Percentiles rank a stretch among this genome's conserved stretches.
These are phyloP conservation scores for Aspergillus pseudotamarii DNA, from an alignment of 2,329 filamentous ascomycete species.

Conservation along the genomic window DNA sequence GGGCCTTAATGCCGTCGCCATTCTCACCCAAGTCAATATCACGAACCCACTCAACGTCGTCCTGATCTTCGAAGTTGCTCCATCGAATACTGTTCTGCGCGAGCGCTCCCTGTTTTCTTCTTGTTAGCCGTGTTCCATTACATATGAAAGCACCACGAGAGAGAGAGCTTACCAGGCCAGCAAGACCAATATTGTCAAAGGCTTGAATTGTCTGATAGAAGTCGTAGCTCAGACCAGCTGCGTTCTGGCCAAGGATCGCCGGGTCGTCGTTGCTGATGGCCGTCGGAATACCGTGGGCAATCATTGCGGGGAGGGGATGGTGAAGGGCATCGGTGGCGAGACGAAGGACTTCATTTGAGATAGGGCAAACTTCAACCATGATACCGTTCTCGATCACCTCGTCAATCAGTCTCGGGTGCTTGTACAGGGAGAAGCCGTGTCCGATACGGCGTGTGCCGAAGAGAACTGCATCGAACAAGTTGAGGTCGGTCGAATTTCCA, in stretches of 20 bases:
- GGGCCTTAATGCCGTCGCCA: slow-evolving; percentile 69
- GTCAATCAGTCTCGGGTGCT: slow-evolving; percentile 82
- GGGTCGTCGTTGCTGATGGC: slow-evolving; percentile 88
- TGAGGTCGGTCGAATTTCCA: slow-evolving; percentile 73
- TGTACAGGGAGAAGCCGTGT: slow-evolving; percentile 83
- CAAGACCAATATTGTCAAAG: slow-evolving; percentile 85
- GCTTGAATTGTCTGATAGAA: slow-evolving; percentile 91
- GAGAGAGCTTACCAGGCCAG: slow-evolving; percentile 67
- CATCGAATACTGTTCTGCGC: slow-evolving; percentile 89
- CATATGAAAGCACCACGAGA: neutral
- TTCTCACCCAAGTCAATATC: slow-evolving; percentile 72
- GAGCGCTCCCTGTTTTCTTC: slow-evolving; percentile 50
- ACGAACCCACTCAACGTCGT: slow-evolving; percentile 67
- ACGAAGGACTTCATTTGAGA: slow-evolving; percentile 84
- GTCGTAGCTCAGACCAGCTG: slow-evolving; percentile 81
- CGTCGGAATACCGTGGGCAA: slow-evolving; percentile 79
- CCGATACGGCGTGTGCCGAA: slow-evolving; percentile 84
- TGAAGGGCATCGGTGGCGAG: slow-evolving; percentile 73
- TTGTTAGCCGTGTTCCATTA: neutral
- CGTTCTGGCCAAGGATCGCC: slow-evolving; percentile 80
- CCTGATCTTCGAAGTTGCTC: slow-evolving; percentile 81
- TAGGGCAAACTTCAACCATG: slow-evolving; percentile 82
- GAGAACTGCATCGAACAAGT: slow-evolving; percentile 83
- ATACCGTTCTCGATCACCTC: slow-evolving; percentile 85
- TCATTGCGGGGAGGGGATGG: slow-evolving; percentile 78